These are phyloP conservation scores for Alternaria sp. DNA, from an alignment of 2,329 filamentous ascomycete genomes.

Conservation along the genomic window DNA sequence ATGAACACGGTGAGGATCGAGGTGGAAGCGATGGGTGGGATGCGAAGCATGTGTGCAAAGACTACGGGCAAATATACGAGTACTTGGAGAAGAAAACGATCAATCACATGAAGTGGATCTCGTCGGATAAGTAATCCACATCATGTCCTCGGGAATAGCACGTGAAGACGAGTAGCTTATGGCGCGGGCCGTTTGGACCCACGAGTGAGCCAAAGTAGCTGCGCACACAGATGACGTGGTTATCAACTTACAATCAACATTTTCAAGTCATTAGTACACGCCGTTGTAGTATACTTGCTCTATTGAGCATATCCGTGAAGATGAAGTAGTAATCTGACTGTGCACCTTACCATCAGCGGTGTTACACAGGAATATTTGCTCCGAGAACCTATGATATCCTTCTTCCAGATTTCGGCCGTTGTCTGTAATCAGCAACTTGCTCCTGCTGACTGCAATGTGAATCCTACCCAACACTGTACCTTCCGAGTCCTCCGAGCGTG, in stretches of 20 bases:
- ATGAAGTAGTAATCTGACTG: not conserved
- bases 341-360: not conserved
- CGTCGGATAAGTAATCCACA: conserved; percentile 16
- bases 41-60: conserved; percentile 44
- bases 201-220: not conserved
- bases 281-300: not conserved
- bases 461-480: not conserved
- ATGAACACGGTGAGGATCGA: conserved; percentile 33
- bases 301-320: not conserved
- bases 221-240: not conserved
- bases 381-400: not conserved
- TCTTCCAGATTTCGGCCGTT: not conserved
- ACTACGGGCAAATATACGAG: conserved; percentile 41
- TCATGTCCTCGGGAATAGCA: not conserved
- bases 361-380: not conserved
- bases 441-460: not conserved
- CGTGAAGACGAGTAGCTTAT: not conserved
- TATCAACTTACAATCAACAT: not conserved
- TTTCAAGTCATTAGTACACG: not conserved
- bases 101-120: conserved; percentile 44
- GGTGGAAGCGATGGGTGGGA: conserved; percentile 49
- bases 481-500: conserved; percentile 2
- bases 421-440: not conserved
- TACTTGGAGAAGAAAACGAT: conserved; percentile 41
- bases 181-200: conserved; percentile 2